phyloP scores from a whole-genome alignment of 108 stramenopile species.

The Parietichytrium sp. region DNA sequence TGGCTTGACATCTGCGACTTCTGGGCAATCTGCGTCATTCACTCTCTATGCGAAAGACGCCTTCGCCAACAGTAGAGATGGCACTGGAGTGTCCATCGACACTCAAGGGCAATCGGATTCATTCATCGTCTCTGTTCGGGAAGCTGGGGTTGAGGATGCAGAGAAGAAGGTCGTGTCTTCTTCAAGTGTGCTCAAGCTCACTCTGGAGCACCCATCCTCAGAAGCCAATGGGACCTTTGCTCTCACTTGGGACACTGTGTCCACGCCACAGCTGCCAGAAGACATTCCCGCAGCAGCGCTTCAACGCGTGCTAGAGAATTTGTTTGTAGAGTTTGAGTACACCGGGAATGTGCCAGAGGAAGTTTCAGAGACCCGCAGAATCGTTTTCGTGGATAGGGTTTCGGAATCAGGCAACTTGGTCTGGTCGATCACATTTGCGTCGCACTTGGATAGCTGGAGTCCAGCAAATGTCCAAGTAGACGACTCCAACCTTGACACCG shows the following conservation, averaged over 20 bases:
- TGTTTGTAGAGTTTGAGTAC: conserved; percentile 42
- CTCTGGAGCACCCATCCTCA: neutral
- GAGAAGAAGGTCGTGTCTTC: conserved; percentile 62
- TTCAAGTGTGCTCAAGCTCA: conserved; percentile 63
- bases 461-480: neutral
- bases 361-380: neutral
- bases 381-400: neutral
- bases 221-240: neutral
- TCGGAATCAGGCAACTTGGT: neutral
- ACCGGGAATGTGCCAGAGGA: conserved; percentile 10
- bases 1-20: conserved; percentile 61
- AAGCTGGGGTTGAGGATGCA: conserved; percentile 55
- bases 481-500: neutral
- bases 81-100: conserved; percentile 49
- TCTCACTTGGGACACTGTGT: neutral
- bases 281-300: conserved; percentile 29
- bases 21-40: conserved; percentile 64
- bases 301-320: conserved; percentile 33
- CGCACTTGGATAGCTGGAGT: neutral
- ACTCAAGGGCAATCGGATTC: conserved; percentile 70
- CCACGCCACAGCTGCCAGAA: conserved; percentile 40
- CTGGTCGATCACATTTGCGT: conserved; percentile 11
- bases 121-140: conserved; percentile 64
- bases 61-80: conserved; percentile 72
- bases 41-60: conserved; percentile 68